Base-by-base conservation (phyloP, 1,284 basidiomycete genomes). In the Ceratobasidium sp. region DNA sequence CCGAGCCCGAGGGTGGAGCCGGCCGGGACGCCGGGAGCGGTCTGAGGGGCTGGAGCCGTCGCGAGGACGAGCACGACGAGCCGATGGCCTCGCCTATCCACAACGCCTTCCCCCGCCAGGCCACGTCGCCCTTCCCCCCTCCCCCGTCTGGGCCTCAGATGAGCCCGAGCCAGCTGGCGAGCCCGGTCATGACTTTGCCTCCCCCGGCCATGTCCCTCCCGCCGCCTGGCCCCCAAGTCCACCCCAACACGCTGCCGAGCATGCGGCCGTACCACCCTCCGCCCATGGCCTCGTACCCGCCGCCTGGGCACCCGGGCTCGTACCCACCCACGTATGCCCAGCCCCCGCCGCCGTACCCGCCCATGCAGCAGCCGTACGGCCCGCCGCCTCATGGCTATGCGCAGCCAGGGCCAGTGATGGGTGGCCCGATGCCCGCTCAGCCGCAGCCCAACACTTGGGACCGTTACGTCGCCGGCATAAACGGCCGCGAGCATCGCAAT, bases 31-130 rank as follows among this genome's bases (percentile, higher is more conserved):
- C 11, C 35, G 42, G 42, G 42, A 31, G 63, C 42, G 45, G 42
- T 31, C 63, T 39, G 17, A 66, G 45, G 64, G 64, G 64, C n/a
- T 66, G 64, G 64, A 47, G 64, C 42, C 64, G 39, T 2, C 64
- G 42, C 42, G 64, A 66, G 28, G 45, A 5, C 15, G 26, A 65
- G 3, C 45, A 10, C 26, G 45, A 31, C 17, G 64, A 66, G 45
- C 58, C 33, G 11, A 61, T 35, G 58, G 33, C 15, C 56, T 58
- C 56, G 56, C 56, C 58, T 39, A 61, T 39, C 33, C 58, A 61
- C 5, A 61, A n/a, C 15, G n/a, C 58, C 11, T 61, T 61, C 13
- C 20, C 58, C 35, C 58, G 58, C 11, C 64, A 66, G 31, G 61
- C 61, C 42, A 49, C 42, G 63, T 31, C 64, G 45, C 28, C 47